These are phyloP conservation scores for Boletus rubescentipes DNA, from an alignment of 768 basidiomycete genomes.

Conservation along the genomic window DNA sequence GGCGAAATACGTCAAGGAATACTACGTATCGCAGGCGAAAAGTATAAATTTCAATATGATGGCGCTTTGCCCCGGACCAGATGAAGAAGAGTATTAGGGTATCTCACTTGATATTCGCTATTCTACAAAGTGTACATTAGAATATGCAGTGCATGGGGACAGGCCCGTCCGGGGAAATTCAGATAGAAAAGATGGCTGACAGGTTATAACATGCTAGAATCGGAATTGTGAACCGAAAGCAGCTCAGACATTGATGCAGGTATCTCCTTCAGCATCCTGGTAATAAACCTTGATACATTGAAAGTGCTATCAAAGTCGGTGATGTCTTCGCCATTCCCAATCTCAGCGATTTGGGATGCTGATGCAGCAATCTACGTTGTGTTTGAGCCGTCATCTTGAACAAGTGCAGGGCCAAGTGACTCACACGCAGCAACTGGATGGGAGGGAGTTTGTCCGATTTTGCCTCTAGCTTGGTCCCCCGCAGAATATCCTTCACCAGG, in stretches of 20 bases:
- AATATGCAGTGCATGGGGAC: neutral
- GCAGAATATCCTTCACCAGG: slow-evolving; percentile 29
- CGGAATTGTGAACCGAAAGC: slow-evolving; percentile 15
- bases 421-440: slow-evolving; percentile 36
- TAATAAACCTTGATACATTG: slow-evolving; percentile 32
- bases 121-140: slow-evolving; percentile 10
- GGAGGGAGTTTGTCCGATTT: slow-evolving; percentile 35
- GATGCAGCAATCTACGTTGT: slow-evolving; percentile 29
- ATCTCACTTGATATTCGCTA: neutral
- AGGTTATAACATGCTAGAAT: neutral
- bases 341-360: slow-evolving; percentile 32
- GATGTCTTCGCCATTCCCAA: slow-evolving; percentile 34
- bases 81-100: slow-evolving; percentile 12
- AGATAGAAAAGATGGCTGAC: neutral
- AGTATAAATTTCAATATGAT: slow-evolving; percentile 49
- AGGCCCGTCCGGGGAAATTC: neutral
- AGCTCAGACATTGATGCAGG: slow-evolving; percentile 32
- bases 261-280: slow-evolving; percentile 31
- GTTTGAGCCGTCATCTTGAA: neutral
- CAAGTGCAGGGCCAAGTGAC: neutral
- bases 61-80: slow-evolving; percentile 39
- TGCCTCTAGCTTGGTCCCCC: slow-evolving; percentile 21
- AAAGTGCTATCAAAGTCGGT: slow-evolving; percentile 32
- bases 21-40: slow-evolving; percentile 39
- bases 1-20: slow-evolving; percentile 44